Base-by-base conservation (phyloP, 371 early-diverging fungal genomes). In the Mortierella sp. region DNA sequence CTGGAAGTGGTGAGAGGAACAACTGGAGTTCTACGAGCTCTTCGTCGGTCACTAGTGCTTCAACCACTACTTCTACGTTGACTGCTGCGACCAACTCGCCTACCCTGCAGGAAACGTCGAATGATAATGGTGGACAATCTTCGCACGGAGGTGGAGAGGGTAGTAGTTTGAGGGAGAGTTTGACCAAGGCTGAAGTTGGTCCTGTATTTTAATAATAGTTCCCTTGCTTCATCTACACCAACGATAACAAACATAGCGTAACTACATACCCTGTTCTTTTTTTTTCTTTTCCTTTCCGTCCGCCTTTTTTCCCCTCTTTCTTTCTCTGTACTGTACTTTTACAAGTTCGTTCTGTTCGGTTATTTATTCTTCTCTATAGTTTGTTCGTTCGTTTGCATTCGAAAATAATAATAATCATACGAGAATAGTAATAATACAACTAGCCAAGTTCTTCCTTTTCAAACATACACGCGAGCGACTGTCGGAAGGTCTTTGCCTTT, bases 141-240 rank as follows among this genome's bases (percentile, higher is more conserved):
- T 46, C 48, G 51, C 31, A 43, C 21, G 37, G 37, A 19, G 37
- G 43, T 40, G 43, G 61, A 9, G 64, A 37, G 21, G 55, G 26
- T 26, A 37, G 31, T 21, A 64, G 37, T 37, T 28, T 67, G n/a
- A 55, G 51, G 14, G 34, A 64, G 34, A 28, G 59, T 34, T 37
- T 78, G 75, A 34, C 74, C 74, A 82, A 82, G 78, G 55, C 75
- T 21, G 82, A 82, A 31, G 82, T 82, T 64, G 78, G 59, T 10
- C 76, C 78, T 75, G 82, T 82, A 72, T 82, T 75, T 78, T 82
- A 82, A 55, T 61, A 43, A 19, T 59, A n/a, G 6, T 51, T 50
- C 34, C 24, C 24, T 55, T 31, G 4, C 28, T 14, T 57, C 28
- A 28, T 26, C 57, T 26, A 40, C 43, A 40, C 43, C 43, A 40